phyloP scores from a whole-genome alignment of 768 basidiomycete genomes.

The Agaricus subrufescens region DNA sequence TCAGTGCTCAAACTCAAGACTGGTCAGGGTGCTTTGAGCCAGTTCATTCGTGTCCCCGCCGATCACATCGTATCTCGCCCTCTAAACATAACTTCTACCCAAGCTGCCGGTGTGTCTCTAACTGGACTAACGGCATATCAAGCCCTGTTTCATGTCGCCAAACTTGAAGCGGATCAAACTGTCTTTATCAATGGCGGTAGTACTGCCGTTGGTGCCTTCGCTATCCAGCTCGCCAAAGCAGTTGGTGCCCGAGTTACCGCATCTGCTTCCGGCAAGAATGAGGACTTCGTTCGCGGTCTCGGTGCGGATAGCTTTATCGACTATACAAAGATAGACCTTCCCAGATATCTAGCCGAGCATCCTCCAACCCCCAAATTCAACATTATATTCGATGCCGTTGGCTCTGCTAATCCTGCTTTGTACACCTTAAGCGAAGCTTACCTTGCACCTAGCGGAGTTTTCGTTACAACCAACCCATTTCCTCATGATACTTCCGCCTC shows the following conservation, averaged over 20 bases:
- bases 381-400: conserved; percentile 57
- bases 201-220: conserved; percentile 62
- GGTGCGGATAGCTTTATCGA: conserved; percentile 75
- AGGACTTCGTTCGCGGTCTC: conserved; percentile 46
- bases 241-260: conserved; percentile 54
- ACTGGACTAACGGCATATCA: conserved; percentile 57
- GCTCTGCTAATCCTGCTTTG: conserved; percentile 40
- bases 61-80: conserved; percentile 40
- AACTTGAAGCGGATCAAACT: conserved; percentile 52
- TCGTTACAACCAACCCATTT: conserved; percentile 47
- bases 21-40: conserved; percentile 50
- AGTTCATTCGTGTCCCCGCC: conserved; percentile 50
- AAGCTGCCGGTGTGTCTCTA: conserved; percentile 61
- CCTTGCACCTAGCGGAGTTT: conserved; percentile 47
- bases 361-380: conserved; percentile 50
- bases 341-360: conserved; percentile 37
- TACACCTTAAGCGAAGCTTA: conserved; percentile 49
- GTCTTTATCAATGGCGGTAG: conserved; percentile 72
- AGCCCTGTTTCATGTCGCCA: conserved; percentile 40
- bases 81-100: conserved; percentile 39
- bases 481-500: conserved; percentile 25
- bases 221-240: conserved; percentile 70
- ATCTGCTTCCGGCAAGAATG: conserved; percentile 57
- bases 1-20: conserved; percentile 26
- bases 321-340: conserved; percentile 50